These are phyloP conservation scores for Coccomyxa subellipsoidea DNA, from an alignment of 163 green algal genomes.

Conservation along the genomic window DNA sequence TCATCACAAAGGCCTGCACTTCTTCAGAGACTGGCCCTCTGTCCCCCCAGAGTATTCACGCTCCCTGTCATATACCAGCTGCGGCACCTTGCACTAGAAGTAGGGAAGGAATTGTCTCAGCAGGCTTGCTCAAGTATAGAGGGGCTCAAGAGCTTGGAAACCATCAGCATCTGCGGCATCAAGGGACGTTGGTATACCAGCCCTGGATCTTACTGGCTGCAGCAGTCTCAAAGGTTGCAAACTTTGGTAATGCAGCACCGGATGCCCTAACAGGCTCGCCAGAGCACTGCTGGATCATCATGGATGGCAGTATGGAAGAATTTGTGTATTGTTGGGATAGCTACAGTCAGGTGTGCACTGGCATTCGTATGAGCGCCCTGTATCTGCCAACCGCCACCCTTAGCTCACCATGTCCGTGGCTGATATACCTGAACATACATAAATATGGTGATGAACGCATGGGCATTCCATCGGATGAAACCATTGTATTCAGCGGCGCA, in stretches of 20 bases:
- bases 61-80: neutral
- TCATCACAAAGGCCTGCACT: neutral
- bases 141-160: neutral
- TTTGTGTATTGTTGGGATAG: neutral
- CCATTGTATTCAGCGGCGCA: neutral
- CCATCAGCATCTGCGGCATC: neutral
- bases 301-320: neutral
- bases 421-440: neutral
- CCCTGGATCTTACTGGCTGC: neutral
- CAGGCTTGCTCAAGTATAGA: neutral
- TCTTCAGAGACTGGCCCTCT: neutral
- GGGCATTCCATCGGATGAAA: too few species aligned
- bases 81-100: neutral
- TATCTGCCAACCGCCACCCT: too few species aligned
- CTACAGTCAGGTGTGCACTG: neutral
- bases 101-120: neutral
- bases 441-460: too few species aligned
- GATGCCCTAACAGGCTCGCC: neutral
- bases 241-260: neutral
- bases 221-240: neutral
- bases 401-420: neutral
- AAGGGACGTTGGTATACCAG: neutral
- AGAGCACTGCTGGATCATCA: neutral
- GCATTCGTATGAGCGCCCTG: too few species aligned
- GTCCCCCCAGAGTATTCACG: neutral